A percentile compares a stretch with the other conserved stretches of the same genome.
These are phyloP conservation scores for Stylosanthes scabra DNA, from an alignment of 331 rosid species.

Conservation along the genomic window DNA sequence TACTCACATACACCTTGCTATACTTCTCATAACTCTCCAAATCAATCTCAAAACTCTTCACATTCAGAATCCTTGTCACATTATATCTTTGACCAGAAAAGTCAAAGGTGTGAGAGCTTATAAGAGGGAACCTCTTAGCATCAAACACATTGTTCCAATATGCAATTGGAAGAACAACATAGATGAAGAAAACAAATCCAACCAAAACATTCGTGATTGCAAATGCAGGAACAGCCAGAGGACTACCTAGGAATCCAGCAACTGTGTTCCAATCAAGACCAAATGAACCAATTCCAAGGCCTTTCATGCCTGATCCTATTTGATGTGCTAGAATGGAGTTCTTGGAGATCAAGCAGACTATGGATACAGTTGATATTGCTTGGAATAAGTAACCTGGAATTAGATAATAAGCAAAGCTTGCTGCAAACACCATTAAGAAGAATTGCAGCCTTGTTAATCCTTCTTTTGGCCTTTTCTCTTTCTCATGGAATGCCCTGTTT, in stretches of 20 bases:
- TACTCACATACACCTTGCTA: conserved; percentile 71
- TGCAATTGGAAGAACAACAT: conserved; percentile 54
- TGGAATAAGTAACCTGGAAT: conserved; percentile 76
- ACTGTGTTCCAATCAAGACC: conserved; percentile 80
- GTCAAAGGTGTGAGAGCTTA: conserved; percentile 71
- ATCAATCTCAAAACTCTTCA: conserved; percentile 53
- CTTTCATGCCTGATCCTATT: conserved; percentile 75
- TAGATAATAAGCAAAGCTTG: conserved; percentile 75
- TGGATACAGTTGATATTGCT: conserved; percentile 62
- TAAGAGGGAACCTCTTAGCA: conserved; percentile 77
- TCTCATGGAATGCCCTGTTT: conserved; percentile 84
- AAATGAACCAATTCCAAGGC: conserved; percentile 83
- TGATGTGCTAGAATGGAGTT: conserved; percentile 77
- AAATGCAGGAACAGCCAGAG: conserved; percentile 72
- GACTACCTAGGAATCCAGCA: conserved; percentile 72
- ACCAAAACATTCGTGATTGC: conserved; percentile 59
- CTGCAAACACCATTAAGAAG: conserved; percentile 57
- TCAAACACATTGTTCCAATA: conserved; percentile 71
- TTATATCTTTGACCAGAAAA: conserved; percentile 55
- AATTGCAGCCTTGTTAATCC: conserved; percentile 78
- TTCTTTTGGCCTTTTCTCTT: conserved; percentile 72
- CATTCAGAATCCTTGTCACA: conserved; percentile 57
- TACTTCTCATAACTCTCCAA: conserved; percentile 51
- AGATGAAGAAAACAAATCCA: conserved; percentile 58
- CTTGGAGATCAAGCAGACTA: conserved; percentile 77